phyloP scores from a whole-genome alignment of 345 rosid genomes.

The Dipteronia dyeriana region DNA sequence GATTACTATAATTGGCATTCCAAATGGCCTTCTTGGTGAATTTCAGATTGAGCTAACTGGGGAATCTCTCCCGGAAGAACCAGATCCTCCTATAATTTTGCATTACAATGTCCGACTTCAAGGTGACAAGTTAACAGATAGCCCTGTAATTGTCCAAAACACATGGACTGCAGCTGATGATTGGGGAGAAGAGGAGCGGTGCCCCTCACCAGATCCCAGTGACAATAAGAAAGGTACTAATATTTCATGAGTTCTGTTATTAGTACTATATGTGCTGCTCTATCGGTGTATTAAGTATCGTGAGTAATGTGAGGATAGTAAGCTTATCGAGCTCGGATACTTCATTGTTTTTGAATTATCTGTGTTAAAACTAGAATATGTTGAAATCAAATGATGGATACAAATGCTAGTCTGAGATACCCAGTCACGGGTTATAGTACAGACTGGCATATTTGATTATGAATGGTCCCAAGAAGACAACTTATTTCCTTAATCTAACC shows the following conservation, averaged over 20 bases:
- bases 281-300: too few relatives aligned
- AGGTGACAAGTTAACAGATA: constrained; percentile 45
- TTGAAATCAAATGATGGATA: too few relatives aligned
- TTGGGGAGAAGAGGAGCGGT: constrained; percentile 54
- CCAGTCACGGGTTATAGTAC: too few relatives aligned
- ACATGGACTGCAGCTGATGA: constrained; percentile 46
- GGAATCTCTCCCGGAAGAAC: constrained; percentile 41
- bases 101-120: constrained; percentile 46
- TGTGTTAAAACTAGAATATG: too few relatives aligned
- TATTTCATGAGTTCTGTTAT: not conserved
- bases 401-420: too few relatives aligned
- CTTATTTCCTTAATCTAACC: not conserved
- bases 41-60: constrained; percentile 44
- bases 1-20: constrained; percentile 42
- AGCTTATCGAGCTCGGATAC: too few relatives aligned
- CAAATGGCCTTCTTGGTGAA: constrained; percentile 47
- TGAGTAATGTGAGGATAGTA: too few relatives aligned
- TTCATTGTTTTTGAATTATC: too few relatives aligned
- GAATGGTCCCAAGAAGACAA: not conserved
- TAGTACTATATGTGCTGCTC: too few relatives aligned
- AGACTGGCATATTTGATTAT: too few relatives aligned
- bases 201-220: constrained; percentile 38
- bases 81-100: constrained; percentile 46
- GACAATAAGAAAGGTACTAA: constrained; percentile 40
- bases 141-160: constrained; percentile 52